phyloP scores from a whole-genome alignment of 495 filamentous ascomycete genomes.

The Aspergillus sclerotioniger region DNA sequence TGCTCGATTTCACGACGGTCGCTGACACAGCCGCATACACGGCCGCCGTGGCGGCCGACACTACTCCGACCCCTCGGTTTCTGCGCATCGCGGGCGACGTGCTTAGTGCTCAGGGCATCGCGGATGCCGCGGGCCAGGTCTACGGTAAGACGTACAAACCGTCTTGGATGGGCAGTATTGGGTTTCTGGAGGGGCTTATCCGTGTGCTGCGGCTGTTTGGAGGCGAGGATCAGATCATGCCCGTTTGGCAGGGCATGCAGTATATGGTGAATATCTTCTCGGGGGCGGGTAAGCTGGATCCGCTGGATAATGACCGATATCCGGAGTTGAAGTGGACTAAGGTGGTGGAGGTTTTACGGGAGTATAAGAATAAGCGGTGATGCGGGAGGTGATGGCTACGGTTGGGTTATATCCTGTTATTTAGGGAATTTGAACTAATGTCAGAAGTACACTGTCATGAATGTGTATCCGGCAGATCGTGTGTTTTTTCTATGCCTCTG shows the following conservation, averaged over 20 bases:
- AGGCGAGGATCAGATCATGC: neutral
- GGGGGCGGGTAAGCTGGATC: neutral
- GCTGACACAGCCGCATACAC: neutral
- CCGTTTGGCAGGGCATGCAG: neutral
- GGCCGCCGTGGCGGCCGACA: neutral
- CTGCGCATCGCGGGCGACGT: neutral
- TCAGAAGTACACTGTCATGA: too few relatives aligned
- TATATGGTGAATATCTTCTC: neutral
- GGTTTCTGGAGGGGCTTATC: neutral
- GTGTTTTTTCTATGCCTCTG: too few relatives aligned
- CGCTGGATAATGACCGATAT: neutral
- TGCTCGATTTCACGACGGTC: neutral
- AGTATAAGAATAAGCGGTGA: neutral
- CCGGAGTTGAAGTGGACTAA: neutral
- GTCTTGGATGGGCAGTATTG: neutral
- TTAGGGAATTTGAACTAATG: too few relatives aligned
- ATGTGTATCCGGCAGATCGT: too few relatives aligned
- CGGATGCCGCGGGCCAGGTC: neutral
- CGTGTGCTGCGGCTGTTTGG: neutral
- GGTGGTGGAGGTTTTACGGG: neutral
- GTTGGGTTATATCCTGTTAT: too few relatives aligned
- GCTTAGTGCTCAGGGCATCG: neutral
- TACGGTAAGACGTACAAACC: neutral
- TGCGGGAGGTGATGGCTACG: too few relatives aligned
- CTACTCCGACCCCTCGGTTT: neutral